Percentiles rank a stretch among this genome's conserved stretches.
phyloP scores from a whole-genome alignment of 2,329 filamentous ascomycete species.

The Aspergillus japonicus region DNA sequence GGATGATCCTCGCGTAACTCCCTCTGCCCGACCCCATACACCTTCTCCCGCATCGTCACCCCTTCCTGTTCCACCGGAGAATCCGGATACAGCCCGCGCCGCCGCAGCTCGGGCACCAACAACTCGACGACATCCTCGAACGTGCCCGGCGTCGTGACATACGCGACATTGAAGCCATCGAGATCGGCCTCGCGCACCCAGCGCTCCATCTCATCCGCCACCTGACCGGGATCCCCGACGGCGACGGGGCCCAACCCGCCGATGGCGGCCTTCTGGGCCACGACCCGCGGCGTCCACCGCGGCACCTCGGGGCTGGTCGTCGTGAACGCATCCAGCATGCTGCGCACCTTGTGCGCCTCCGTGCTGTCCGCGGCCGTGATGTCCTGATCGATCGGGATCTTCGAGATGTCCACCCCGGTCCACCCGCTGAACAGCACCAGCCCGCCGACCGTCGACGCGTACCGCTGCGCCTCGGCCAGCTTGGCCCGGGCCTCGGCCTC shows the following conservation, averaged over 20 bases:
- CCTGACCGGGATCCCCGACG: conserved; percentile 47
- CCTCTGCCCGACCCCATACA: conserved; percentile 61
- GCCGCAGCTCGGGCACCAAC: conserved; percentile 49
- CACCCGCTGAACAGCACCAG: conserved; percentile 58
- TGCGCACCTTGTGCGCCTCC: conserved; percentile 54
- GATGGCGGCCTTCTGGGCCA: conserved; percentile 49
- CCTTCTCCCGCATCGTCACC: conserved; percentile 58
- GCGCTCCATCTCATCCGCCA: conserved; percentile 50
- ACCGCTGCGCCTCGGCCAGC: conserved; percentile 51
- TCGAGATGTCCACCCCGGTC: conserved; percentile 61
- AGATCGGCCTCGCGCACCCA: conserved; percentile 48
- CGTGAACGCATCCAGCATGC: conserved; percentile 51
- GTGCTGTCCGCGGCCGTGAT: conserved; percentile 55
- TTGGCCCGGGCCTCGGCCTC: conserved; percentile 56
- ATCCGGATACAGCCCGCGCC: conserved; percentile 43
- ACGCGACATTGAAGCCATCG: conserved; percentile 46
- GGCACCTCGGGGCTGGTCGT: conserved; percentile 51
- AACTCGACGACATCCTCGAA: conserved; percentile 55
- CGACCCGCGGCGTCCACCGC: conserved; percentile 46
- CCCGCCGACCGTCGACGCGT: conserved; percentile 55
- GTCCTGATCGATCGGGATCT: conserved; percentile 58
- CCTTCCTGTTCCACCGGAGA: conserved; percentile 10
- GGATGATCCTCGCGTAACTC: conserved; percentile 58
- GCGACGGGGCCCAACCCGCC: conserved; percentile 51
- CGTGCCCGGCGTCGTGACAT: conserved; percentile 53